Base-by-base conservation (phyloP, 768 basidiomycete species). In the Crucibulum laeve region DNA sequence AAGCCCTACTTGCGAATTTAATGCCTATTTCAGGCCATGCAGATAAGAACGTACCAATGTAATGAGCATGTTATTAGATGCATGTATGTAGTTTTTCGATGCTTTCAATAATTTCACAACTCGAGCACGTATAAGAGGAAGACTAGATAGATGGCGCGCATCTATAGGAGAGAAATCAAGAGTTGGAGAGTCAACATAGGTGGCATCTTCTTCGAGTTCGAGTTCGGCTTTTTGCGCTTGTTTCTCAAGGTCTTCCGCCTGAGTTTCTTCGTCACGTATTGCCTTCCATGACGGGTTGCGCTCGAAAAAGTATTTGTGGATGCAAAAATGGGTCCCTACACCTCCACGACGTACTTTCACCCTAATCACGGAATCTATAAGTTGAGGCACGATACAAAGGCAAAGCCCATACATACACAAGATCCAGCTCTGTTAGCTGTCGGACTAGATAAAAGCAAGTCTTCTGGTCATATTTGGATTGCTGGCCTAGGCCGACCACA, bases 371-470 rank as follows among this genome's bases (percentile, higher is more conserved):
- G 28, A 25, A 15, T 28, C 18, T 37, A 41, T 36, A 42, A 33
- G 36, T 21, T 4, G 22, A 18, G 10, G 21, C 10, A 24, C 36
- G 14, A 7, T 35, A 1, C 25, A 25, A 21, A 36, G 24, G 39
- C 36, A 37, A 28, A 22, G 14, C 42, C 19, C 11, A 8, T 36
- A 51, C 83, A 42, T 71, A 87, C 87, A 92, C 77, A 30, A 88
- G 69, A 54, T 77, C 80, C 42, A 94, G 68, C 40, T 84, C 80
- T 2, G 82, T 71, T 14, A 94, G 68, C 51, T 88, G 82, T 51
- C 81, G 79, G 45, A 91, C 78, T 45, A 91, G 77, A 62, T 94
- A 93, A 59, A 89, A 90, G 50, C 89, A 89, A 1, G 87, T 87
- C 62, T 92, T 93, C 57, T 89, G 88, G 56, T 92, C 91, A 54